Conservation (phyloP, 192 early-diverging fungal species). For the Entomortierella chlamydospora region DNA sequence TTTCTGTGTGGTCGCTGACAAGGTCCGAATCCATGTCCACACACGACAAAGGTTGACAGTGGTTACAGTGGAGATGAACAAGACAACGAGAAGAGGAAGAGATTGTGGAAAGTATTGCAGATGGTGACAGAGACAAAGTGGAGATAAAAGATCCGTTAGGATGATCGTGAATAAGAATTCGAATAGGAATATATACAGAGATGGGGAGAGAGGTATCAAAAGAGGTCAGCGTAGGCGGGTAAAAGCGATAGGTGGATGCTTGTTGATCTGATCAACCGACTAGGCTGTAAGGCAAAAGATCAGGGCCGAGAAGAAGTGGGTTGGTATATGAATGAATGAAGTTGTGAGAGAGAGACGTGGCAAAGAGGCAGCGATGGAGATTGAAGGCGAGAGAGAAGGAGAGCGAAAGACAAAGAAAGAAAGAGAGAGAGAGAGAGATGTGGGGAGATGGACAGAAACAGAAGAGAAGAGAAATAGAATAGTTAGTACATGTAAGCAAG, state of each 20-base stretch:
- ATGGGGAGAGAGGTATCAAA: not conserved
- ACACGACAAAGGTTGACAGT: constrained; percentile 2
- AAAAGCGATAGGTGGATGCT: too few relatives aligned
- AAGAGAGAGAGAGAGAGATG: not conserved
- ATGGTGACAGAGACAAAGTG: not conserved
- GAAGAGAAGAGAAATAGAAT: constrained; percentile 1
- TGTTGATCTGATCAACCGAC: too few relatives aligned
- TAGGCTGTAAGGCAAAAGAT: not conserved
- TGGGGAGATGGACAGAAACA: not conserved
- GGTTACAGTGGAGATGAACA: not conserved
- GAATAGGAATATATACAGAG: constrained; percentile 2
- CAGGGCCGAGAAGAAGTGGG: not conserved
- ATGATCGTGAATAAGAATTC: not conserved
- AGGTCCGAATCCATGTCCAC: constrained; percentile 38
- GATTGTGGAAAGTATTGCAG: too few relatives aligned
- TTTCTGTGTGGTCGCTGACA: constrained; percentile 21
- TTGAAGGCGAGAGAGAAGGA: not conserved
- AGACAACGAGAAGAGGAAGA: not conserved
- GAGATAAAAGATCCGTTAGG: not conserved
- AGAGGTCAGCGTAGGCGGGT: too few relatives aligned
- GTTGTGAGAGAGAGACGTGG: not conserved
- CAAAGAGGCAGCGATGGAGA: not conserved
- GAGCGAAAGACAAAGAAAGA: not conserved
- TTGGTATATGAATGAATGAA: not conserved
- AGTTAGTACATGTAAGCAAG: too few relatives aligned